These are phyloP conservation scores for Candida chauliodis DNA, from an alignment of 805 yeast genomes.

Conservation along the genomic window DNA sequence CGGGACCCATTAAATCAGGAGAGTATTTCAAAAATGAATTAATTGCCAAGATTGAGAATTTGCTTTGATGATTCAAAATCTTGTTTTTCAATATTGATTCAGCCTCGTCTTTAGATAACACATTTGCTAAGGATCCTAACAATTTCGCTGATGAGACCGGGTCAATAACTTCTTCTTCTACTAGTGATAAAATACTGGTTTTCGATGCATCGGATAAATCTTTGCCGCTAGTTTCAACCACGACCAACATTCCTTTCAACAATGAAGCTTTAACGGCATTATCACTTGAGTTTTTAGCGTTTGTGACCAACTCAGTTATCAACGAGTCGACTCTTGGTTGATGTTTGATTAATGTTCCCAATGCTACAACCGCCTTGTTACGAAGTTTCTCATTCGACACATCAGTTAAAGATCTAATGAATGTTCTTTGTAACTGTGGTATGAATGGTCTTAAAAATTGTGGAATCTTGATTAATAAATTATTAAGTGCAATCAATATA, in stretches of 20 bases:
- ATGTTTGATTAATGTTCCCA: constrained; percentile 81
- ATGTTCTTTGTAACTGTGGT: constrained; percentile 96
- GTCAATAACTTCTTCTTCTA: constrained; percentile 60
- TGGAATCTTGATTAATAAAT: constrained; percentile 77
- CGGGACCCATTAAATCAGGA: constrained; percentile 51
- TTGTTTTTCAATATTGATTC: constrained; percentile 53
- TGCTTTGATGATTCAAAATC: constrained; percentile 49
- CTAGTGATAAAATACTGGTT: constrained; percentile 60
- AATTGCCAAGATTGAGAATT: constrained; percentile 65
- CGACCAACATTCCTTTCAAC: constrained; percentile 80
- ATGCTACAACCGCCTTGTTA: constrained; percentile 80
- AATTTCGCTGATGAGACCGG: constrained; percentile 76
- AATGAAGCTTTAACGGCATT: constrained; percentile 79
- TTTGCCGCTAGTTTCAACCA: constrained; percentile 73
- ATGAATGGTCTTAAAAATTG: constrained; percentile 89
- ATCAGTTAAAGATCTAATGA: constrained; percentile 87
- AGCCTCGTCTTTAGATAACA: constrained; percentile 64
- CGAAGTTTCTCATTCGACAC: constrained; percentile 68
- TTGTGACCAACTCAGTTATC: constrained; percentile 75
- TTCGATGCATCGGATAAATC: constrained; percentile 76
- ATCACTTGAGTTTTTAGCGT: constrained; percentile 64
- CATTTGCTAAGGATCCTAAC: constrained; percentile 72
- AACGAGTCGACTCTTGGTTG: constrained; percentile 95
- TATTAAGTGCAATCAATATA: constrained; percentile 80
- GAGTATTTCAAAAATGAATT: constrained; percentile 80